Conservation (phyloP, 805 yeast species). For the Sporopachydermia quercuum region DNA sequence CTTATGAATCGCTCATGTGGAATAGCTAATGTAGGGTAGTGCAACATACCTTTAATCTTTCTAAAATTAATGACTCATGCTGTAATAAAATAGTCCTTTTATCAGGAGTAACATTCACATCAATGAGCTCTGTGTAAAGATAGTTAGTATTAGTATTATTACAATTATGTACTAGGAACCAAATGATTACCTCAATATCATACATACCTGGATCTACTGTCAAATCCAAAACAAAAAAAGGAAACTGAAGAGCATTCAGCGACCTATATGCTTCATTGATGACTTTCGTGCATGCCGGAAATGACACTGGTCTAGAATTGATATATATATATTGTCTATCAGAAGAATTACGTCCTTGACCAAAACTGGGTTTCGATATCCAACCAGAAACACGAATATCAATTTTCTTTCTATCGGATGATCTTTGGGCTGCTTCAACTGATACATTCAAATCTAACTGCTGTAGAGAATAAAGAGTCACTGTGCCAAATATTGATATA, state of each 20-base stretch:
- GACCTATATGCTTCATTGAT: conserved; percentile 61
- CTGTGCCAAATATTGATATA: conserved; percentile 55
- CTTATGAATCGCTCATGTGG: too few relatives aligned
- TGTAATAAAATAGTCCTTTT: conserved; percentile 60
- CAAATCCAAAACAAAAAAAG: conserved; percentile 52
- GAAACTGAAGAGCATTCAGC: conserved; percentile 60
- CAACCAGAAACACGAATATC: conserved; percentile 33
- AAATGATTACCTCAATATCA: neutral
- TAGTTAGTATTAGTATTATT: too few relatives aligned
- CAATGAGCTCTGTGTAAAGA: conserved; percentile 36
- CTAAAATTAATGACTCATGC: conserved; percentile 46
- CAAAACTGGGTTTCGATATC: conserved; percentile 66
- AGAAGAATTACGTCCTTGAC: conserved; percentile 52
- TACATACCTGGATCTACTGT: conserved; percentile 25
- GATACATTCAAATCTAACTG: conserved; percentile 25
- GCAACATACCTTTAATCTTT: conserved; percentile 25
- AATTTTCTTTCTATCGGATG: conserved; percentile 4
- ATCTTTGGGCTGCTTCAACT: conserved; percentile 2
- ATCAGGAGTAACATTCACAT: conserved; percentile 86
- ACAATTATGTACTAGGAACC: conserved; percentile 8
- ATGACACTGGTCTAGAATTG: conserved; percentile 59
- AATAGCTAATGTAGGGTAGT: too few relatives aligned
- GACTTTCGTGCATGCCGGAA: conserved; percentile 38
- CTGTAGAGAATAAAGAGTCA: conserved; percentile 41
- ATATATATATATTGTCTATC: conserved; percentile 69